Conservation (phyloP, 139 green algal genomes). For the Volvox africanus region DNA sequence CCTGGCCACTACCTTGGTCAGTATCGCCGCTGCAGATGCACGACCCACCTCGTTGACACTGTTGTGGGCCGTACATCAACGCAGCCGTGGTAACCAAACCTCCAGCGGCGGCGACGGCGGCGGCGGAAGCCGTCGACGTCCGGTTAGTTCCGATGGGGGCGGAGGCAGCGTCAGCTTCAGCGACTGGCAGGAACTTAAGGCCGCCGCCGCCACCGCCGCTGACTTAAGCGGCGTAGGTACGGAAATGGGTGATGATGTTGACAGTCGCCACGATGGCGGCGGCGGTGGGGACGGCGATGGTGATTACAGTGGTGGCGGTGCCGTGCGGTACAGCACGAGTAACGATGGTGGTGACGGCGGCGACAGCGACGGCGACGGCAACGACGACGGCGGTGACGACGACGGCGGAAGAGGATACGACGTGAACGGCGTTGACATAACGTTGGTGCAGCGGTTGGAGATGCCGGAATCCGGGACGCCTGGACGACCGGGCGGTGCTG, state of each 20-base stretch:
- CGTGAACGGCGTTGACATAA: neutral
- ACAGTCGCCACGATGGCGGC: neutral
- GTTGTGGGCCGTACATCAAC: slow-evolving; percentile 5
- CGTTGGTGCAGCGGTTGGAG: slow-evolving; percentile 15
- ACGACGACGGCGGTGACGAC: neutral
- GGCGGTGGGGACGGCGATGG: neutral
- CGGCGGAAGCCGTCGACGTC: neutral
- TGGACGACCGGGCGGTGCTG: no score
- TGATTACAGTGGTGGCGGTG: no score
- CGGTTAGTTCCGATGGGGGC: no score
- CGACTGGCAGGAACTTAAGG: neutral
- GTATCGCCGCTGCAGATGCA: neutral
- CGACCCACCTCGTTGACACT: neutral
- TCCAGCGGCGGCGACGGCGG: neutral
- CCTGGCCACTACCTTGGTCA: slow-evolving; percentile 19
- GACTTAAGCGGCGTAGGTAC: neutral
- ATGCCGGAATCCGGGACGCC: neutral
- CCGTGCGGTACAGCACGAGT: neutral
- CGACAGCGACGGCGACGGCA: neutral
- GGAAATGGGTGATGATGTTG: neutral
- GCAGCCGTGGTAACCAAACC: neutral
- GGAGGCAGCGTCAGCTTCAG: neutral
- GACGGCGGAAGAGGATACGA: neutral
- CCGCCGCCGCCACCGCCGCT: neutral
- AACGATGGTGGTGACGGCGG: neutral